Conservation (phyloP, 73 alveolate genomes). For the Paramecium sonneborni region DNA sequence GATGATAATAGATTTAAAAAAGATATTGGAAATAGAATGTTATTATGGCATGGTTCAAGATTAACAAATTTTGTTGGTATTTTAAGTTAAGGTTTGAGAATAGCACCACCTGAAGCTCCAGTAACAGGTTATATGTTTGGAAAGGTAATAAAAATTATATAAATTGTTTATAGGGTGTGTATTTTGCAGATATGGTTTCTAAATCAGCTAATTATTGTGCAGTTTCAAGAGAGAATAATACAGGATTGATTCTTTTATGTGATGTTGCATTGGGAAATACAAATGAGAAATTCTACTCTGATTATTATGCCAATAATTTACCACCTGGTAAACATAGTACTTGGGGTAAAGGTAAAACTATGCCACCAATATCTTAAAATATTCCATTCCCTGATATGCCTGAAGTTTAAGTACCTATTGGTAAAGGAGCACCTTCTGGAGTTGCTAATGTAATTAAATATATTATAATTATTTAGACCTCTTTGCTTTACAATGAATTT, state of each 20-base stretch:
- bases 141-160: constrained; percentile 57
- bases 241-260: constrained; percentile 91
- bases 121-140: constrained; percentile 98
- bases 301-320: constrained; percentile 83
- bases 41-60: constrained; percentile 97
- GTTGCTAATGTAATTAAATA: constrained; percentile 48
- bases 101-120: constrained; percentile 98
- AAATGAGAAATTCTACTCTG: constrained; percentile 85
- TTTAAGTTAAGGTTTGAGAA: constrained; percentile 93
- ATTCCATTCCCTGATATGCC: constrained; percentile 75
- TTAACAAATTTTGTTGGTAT: constrained; percentile 95
- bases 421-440: constrained; percentile 69
- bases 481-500: constrained; percentile 89
- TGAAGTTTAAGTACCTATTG: constrained; percentile 83
- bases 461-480: constrained; percentile 62
- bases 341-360: constrained; percentile 86
- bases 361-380: constrained; percentile 76
- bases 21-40: constrained; percentile 77
- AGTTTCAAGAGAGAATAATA: constrained; percentile 76
- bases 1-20: constrained; percentile 77
- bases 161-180: constrained; percentile 81
- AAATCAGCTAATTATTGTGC: constrained; percentile 91
- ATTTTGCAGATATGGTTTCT: constrained; percentile 97
- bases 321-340: constrained; percentile 81
- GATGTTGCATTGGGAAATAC: constrained; percentile 97